These are phyloP conservation scores for Leccinum obscurum DNA, from an alignment of 768 basidiomycete species.

Conservation along the genomic window DNA sequence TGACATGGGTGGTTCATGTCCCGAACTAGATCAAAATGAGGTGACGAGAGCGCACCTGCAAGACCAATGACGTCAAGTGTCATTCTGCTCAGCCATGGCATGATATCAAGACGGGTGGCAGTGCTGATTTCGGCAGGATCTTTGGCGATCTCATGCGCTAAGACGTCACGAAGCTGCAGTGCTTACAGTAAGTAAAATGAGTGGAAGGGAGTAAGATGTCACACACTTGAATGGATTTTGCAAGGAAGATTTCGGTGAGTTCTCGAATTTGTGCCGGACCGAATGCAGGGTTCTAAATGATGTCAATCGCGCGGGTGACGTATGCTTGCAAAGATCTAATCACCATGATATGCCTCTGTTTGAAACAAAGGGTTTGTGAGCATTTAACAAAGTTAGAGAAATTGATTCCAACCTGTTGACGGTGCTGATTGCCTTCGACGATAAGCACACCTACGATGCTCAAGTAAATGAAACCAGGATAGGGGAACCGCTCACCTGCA, in stretches of 20 bases:
- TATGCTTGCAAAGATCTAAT: not conserved
- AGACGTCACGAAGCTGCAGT: constrained; percentile 44
- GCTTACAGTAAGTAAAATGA: not conserved
- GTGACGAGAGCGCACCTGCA: constrained; percentile 31
- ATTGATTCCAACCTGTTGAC: constrained; percentile 32
- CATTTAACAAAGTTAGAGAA: not conserved
- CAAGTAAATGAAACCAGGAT: too few species aligned
- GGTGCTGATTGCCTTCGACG: constrained; percentile 30
- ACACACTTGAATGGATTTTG: constrained; percentile 51
- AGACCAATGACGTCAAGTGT: constrained; percentile 39
- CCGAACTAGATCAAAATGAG: not conserved
- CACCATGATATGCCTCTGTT: constrained; percentile 31
- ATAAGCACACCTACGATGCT: constrained; percentile 3
- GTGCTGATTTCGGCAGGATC: constrained; percentile 14
- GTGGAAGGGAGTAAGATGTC: not conserved
- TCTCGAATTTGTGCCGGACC: constrained; percentile 57
- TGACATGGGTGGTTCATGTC: constrained; percentile 5
- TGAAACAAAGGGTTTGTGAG: not conserved
- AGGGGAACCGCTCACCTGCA: not conserved
- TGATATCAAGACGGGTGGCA: constrained; percentile 28
- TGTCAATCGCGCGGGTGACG: not conserved
- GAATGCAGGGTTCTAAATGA: constrained; percentile 59
- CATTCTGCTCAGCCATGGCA: constrained; percentile 33
- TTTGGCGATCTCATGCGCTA: constrained; percentile 33
- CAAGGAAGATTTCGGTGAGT: constrained; percentile 54